These are phyloP conservation scores for Yamadazyma atlantica DNA, from an alignment of 1,139 yeast genomes.

Conservation along the genomic window DNA sequence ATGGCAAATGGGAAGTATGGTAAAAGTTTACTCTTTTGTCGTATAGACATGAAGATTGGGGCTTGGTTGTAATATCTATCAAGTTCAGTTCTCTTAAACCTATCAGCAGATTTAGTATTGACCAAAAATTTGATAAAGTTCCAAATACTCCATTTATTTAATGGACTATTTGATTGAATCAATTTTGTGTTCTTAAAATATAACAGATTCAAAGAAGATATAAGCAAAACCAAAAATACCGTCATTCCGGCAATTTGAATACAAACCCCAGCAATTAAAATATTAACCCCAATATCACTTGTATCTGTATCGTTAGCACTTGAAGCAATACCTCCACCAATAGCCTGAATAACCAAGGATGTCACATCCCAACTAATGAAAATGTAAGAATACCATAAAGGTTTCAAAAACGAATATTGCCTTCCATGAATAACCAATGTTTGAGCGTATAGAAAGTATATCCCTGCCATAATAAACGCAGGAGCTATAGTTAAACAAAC, in stretches of 20 bases:
- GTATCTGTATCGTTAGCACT: background rate
- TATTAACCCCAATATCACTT: slow-evolving; percentile 54
- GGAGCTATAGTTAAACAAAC: slow-evolving; percentile 79
- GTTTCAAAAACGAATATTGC: slow-evolving; percentile 59
- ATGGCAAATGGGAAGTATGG: slow-evolving; percentile 50
- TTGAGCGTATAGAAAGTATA: slow-evolving; percentile 76
- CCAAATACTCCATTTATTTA: slow-evolving; percentile 23
- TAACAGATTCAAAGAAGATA: slow-evolving; percentile 49
- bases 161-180: slow-evolving; percentile 16
- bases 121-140: slow-evolving; percentile 33
- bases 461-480: slow-evolving; percentile 86
- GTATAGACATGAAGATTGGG: background rate
- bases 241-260: slow-evolving; percentile 77
- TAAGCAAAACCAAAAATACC: slow-evolving; percentile 57
- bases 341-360: slow-evolving; percentile 76
- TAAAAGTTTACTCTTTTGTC: background rate
- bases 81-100: slow-evolving; percentile 23
- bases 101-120: slow-evolving; percentile 23
- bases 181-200: slow-evolving; percentile 22
- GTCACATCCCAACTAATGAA: slow-evolving; percentile 68
- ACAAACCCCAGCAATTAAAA: slow-evolving; percentile 81
- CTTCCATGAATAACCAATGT: slow-evolving; percentile 69
- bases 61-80: slow-evolving; percentile 28
- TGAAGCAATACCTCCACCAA: slow-evolving; percentile 75
- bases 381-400: slow-evolving; percentile 72